Evolutionary conservation across 2,329 filamentous ascomycete species (phyloP).

Genomic region (Stenocarpella maydis): DNA sequence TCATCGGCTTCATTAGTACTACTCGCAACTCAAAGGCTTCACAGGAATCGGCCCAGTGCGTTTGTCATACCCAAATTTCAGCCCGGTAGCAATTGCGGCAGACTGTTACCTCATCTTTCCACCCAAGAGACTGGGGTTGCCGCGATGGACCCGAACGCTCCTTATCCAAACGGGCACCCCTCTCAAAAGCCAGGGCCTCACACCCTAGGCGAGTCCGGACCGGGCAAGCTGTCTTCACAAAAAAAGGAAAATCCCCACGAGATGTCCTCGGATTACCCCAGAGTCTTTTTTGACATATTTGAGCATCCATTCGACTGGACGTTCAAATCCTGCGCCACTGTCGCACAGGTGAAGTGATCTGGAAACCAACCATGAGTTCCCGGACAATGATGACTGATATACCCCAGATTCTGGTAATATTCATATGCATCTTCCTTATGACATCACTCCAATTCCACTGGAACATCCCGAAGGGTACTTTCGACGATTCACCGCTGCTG

Average conservation of each 20-base stretch:
- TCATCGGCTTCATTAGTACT: not conserved
- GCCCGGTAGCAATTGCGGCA: not conserved
- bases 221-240: no score
- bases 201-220: no score
- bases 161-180: no score
- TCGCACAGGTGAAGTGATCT: not conserved
- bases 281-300: not conserved
- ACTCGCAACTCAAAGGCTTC: not conserved
- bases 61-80: not conserved
- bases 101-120: fast-evolving
- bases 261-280: no score
- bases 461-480: not conserved
- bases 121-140: not conserved
- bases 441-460: not conserved
- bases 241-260: no score
- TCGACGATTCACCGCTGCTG: not conserved
- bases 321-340: not conserved
- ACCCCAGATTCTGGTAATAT: fast-evolving
- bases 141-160: not conserved
- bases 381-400: not conserved
- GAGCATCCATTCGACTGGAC: not conserved
- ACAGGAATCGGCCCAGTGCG: not conserved
- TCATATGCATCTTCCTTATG: not conserved
- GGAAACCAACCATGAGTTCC: fast-evolving
- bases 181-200: no score